Evolutionary conservation across 2,329 filamentous ascomycete species (phyloP).

Genomic region (Botryotinia convoluta): DNA sequence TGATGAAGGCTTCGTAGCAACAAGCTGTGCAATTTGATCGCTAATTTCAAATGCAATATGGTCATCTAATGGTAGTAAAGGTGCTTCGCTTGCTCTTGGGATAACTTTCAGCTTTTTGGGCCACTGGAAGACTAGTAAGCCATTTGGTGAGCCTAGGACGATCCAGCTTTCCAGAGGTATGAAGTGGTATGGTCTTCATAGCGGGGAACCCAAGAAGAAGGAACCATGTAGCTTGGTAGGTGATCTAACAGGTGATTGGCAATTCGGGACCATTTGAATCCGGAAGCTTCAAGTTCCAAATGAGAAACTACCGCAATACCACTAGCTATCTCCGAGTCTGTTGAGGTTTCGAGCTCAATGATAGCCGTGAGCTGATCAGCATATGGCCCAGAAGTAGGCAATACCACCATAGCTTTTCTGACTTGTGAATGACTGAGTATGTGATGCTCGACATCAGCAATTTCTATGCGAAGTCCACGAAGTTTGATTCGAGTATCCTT

Average conservation of each 20-base stretch:
- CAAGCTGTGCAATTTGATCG: constrained; percentile 4
- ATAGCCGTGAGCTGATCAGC: constrained; percentile 8
- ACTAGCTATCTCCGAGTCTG: neutral
- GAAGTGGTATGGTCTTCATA: constrained; percentile 35
- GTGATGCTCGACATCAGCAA: constrained; percentile 16
- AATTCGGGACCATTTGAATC: neutral
- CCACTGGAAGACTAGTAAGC: neutral
- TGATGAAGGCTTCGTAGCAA: neutral
- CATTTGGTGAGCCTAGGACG: constrained; percentile 38
- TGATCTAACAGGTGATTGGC: neutral
- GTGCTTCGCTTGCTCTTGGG: neutral
- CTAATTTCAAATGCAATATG: constrained; percentile 7
- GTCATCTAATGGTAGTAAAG: neutral
- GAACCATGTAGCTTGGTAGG: constrained; percentile 40
- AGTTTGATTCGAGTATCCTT: constrained; percentile 17
- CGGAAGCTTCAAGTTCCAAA: constrained; percentile 1
- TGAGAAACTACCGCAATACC: neutral
- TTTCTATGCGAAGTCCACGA: constrained; percentile 17
- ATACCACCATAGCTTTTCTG: constrained; percentile 10
- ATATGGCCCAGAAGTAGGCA: constrained; percentile 10
- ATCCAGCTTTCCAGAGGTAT: constrained; percentile 39
- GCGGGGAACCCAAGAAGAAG: constrained; percentile 38
- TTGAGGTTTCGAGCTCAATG: neutral
- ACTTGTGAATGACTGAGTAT: constrained; percentile 18
- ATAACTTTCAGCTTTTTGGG: neutral